These are phyloP conservation scores for Candolleomyces eurysporus DNA, from an alignment of 768 basidiomycete species.

Conservation along the genomic window DNA sequence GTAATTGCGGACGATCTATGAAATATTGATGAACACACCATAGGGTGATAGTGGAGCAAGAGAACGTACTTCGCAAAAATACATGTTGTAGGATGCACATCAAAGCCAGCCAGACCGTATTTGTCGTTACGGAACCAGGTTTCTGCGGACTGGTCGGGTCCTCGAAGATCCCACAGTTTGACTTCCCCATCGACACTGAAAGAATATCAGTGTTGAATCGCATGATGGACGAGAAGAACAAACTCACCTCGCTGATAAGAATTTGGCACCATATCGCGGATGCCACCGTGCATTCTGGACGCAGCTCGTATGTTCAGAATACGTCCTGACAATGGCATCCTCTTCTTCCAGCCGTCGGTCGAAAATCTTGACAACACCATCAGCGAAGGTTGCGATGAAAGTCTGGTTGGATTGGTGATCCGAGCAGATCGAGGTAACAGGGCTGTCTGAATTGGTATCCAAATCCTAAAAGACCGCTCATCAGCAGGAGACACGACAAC, in stretches of 20 bases:
- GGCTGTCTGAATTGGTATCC: conserved; percentile 86
- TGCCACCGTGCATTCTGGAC: conserved; percentile 90
- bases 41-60: not conserved
- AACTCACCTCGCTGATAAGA: conserved; percentile 83
- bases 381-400: conserved; percentile 89
- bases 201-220: not conserved
- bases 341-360: conserved; percentile 87
- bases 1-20: conserved; percentile 49
- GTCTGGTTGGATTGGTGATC: conserved; percentile 74
- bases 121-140: conserved; percentile 61
- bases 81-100: conserved; percentile 78
- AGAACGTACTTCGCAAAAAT: conserved; percentile 80
- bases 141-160: conserved; percentile 52
- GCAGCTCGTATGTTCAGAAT: conserved; percentile 79
- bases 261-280: conserved; percentile 60
- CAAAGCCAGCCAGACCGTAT: conserved; percentile 78
- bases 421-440: conserved; percentile 80
- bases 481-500: not conserved
- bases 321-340: conserved; percentile 77
- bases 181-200: conserved; percentile 84
- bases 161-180: conserved; percentile 87
- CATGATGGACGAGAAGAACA: not conserved
- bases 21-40: not conserved
- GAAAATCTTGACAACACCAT: conserved; percentile 86
- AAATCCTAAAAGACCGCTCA: conserved; percentile 57